Base-by-base conservation (phyloP, 352 stramenopile genomes). In the Globisporangium cederbergense region DNA sequence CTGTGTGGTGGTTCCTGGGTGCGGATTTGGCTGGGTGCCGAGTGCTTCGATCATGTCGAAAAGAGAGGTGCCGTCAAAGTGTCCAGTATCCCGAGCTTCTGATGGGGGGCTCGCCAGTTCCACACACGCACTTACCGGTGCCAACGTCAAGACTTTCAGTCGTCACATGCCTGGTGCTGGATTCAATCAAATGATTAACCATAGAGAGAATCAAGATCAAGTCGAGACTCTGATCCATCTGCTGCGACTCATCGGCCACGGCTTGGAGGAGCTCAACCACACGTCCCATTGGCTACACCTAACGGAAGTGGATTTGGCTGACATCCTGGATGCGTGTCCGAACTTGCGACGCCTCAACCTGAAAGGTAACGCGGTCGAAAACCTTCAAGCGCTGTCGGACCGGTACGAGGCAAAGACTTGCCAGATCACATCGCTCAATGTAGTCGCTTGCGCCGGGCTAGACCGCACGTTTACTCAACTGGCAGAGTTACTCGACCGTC, bases 1-100 rank as follows among this genome's bases (percentile, higher is more conserved):
- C 3, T 73, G 67, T 13, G 61, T 84, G 62, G 68, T 84, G 16
- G 67, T 78, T 14, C 71, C 71, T 20, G 76, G 76, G 8, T 64
- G 58, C 38, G 76, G 76, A 0, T 64, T 76, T 25, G 68, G 66
- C 8, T 84, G 76, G 76, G 68, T 76, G 0, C 56, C 60, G 9
- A 25, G 28, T 4, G 55, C 9, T 0, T 47, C 49, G 1, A n/a
- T 74, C 18, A 22, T 58, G 2, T 59, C 54, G 2, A 28, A 65
- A 18, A 49, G 60, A 16, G 22, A 59, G 7, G 22, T 55, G 65
- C 40, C 64, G 53, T 47, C 28, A 7, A 53, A 72, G 64, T 42
- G 60, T 65, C 11, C 63, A 69, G 28, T 52, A n/a, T 52, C 11
- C 14, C 11, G 6, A 28, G 53, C 6, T 65, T 45, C 40, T 40